Percentiles rank a stretch among this genome's conserved stretches.
phyloP scores from a whole-genome alignment of 371 early-diverging fungal genomes.

The Rhizopus stolonifer region DNA sequence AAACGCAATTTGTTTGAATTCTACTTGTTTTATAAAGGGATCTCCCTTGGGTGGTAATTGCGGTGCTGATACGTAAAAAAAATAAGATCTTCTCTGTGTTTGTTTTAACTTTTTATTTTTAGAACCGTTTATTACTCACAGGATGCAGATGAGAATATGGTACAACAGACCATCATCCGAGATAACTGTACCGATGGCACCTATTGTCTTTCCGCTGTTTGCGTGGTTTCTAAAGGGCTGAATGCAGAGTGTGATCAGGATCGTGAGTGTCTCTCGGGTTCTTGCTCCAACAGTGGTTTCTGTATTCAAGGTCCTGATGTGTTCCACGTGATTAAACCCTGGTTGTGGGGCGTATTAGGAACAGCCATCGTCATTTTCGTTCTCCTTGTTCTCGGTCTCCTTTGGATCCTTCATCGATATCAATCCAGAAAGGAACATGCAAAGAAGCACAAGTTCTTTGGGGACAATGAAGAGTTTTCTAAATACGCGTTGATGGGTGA shows the following conservation, averaged over 20 bases:
- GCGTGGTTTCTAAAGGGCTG: slow-evolving; percentile 29
- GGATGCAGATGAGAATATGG: slow-evolving; percentile 25
- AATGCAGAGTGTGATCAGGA: slow-evolving; percentile 36
- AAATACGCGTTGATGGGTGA: slow-evolving; percentile 38
- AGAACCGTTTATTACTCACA: slow-evolving; percentile 37
- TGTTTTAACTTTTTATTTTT: not conserved
- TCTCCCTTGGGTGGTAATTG: slow-evolving; percentile 45
- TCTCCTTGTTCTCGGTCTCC: slow-evolving; percentile 21
- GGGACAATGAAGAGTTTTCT: slow-evolving; percentile 43
- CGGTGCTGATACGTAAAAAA: slow-evolving; percentile 40
- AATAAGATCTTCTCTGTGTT: not conserved
- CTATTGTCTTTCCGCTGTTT: slow-evolving; percentile 26
- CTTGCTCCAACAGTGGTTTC: slow-evolving; percentile 31
- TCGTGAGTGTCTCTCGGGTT: slow-evolving; percentile 45
- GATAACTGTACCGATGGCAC: slow-evolving; percentile 48
- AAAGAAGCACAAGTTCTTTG: slow-evolving; percentile 44
- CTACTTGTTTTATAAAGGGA: slow-evolving; percentile 40
- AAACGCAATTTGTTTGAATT: slow-evolving; percentile 44
- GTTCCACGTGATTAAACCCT: slow-evolving; percentile 35
- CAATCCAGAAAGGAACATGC: slow-evolving; percentile 46
- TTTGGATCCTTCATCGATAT: slow-evolving; percentile 48
- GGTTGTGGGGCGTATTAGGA: slow-evolving; percentile 47
- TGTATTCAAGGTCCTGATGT: slow-evolving; percentile 47
- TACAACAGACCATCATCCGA: slow-evolving; percentile 41
- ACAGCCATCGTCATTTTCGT: slow-evolving; percentile 41